Conservation (phyloP, 352 stramenopile species). For the Phytophthora quininea region DNA sequence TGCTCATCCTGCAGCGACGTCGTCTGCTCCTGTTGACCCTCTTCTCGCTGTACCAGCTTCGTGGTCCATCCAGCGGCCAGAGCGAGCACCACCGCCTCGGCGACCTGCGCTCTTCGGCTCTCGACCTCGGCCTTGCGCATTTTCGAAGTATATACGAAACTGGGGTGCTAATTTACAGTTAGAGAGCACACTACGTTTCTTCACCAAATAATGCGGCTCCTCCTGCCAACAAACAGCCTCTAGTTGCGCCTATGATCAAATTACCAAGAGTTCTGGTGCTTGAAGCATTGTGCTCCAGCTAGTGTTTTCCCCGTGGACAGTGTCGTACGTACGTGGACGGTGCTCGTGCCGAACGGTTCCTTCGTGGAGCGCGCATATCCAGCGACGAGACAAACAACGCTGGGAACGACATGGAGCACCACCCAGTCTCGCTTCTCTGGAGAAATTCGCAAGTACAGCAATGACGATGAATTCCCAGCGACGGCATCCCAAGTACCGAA, state of each 20-base stretch:
- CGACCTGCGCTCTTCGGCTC: slow-evolving; percentile 28
- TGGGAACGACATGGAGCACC: no score
- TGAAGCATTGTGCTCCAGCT: background rate
- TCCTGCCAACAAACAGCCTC: background rate
- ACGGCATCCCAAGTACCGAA: background rate
- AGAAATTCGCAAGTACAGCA: no score
- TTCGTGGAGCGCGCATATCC: background rate
- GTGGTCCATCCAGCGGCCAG: slow-evolving; percentile 40
- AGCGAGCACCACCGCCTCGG: slow-evolving; percentile 46
- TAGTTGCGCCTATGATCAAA: background rate
- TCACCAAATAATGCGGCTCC: background rate
- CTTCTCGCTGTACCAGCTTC: slow-evolving; percentile 26
- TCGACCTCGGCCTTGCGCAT: slow-evolving; percentile 20
- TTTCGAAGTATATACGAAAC: background rate
- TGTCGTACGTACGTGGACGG: background rate
- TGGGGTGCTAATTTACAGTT: background rate
- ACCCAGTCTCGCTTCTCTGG: no score
- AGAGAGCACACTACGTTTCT: background rate
- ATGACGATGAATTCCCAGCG: background rate
- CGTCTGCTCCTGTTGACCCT: slow-evolving; percentile 24
- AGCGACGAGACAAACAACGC: background rate
- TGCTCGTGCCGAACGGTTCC: background rate
- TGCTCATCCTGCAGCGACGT: slow-evolving; percentile 27
- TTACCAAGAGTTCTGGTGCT: background rate
- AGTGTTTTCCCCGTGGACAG: background rate